These are phyloP conservation scores for Aspergillus conjunctus DNA, from an alignment of 495 filamentous ascomycete genomes.

Conservation along the genomic window DNA sequence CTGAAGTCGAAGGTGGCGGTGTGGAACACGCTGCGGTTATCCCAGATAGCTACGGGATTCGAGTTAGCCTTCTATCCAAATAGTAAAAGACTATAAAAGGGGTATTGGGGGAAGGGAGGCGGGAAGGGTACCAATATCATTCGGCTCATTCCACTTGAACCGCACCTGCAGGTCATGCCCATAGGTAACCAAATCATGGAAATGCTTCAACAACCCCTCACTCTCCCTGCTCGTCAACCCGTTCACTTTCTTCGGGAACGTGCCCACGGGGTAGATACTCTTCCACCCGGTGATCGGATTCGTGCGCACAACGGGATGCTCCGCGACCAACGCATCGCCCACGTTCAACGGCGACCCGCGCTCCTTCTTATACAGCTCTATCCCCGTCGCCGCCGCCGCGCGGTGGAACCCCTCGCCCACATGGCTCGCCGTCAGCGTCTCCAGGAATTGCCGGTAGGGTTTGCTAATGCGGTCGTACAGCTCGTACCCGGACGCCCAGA, in stretches of 20 bases:
- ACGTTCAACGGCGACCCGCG: conserved; percentile 68
- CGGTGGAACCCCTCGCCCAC: conserved; percentile 24
- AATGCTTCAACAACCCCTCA: conserved; percentile 56
- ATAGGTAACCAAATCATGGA: conserved; percentile 60
- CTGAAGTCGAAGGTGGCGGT: conserved; percentile 68
- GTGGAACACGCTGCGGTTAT: conserved; percentile 71
- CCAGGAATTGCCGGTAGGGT: conserved; percentile 63
- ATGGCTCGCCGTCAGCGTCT: conserved; percentile 62
- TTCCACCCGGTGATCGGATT: conserved; percentile 82
- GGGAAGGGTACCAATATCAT: conserved; percentile 50
- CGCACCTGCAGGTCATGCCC: conserved; percentile 76
- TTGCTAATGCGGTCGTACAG: conserved; percentile 69
- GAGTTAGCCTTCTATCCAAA: background rate
- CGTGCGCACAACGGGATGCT: conserved; percentile 70
- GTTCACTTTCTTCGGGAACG: conserved; percentile 26
- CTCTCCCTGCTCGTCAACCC: conserved; percentile 48
- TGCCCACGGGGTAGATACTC: conserved; percentile 64
- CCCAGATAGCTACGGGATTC: conserved; percentile 65
- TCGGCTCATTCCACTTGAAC: conserved; percentile 55
- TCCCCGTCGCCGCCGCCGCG: conserved; percentile 33
- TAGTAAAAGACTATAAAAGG: background rate
- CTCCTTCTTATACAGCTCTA: conserved; percentile 50
- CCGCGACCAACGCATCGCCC: conserved; percentile 54
- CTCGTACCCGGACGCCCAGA: conserved; percentile 74
- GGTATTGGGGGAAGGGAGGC: no score